These are phyloP conservation scores for Yamadazyma membranifaciens DNA, from an alignment of 1,139 yeast genomes.

Conservation along the genomic window DNA sequence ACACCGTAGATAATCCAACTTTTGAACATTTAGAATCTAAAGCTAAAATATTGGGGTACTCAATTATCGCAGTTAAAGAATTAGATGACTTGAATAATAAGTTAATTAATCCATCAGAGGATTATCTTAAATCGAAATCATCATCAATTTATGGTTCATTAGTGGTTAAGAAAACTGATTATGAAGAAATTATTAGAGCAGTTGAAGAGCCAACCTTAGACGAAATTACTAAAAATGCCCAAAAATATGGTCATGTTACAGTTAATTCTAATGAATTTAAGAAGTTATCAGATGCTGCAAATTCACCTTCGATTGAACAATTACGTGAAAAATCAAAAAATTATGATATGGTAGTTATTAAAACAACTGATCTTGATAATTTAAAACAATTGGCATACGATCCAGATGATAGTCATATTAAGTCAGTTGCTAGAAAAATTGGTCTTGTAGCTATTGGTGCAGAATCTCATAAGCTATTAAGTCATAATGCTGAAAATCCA, in stretches of 20 bases:
- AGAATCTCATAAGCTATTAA: constrained; percentile 15
- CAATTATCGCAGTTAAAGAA: constrained; percentile 20
- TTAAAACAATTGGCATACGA: constrained; percentile 17
- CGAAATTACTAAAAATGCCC: constrained; percentile 9
- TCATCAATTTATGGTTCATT: constrained; percentile 11
- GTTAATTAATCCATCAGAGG: constrained; percentile 18
- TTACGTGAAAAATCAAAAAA: constrained; percentile 23
- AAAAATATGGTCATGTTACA: constrained; percentile 15
- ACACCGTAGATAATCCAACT: constrained; percentile 20
- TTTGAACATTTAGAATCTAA: constrained; percentile 23
- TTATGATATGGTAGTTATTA: constrained; percentile 12
- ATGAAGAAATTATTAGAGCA: constrained; percentile 13
- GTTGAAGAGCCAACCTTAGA: constrained; percentile 19
- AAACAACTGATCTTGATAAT: constrained; percentile 16
- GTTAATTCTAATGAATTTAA: constrained; percentile 9
- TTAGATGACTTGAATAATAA: constrained; percentile 15
- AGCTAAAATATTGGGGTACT: constrained; percentile 13
- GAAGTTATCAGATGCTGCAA: constrained; percentile 13
- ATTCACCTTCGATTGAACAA: constrained; percentile 26
- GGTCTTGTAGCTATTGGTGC: constrained; percentile 14
- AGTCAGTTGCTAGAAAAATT: constrained; percentile 9
- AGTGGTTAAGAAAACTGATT: constrained; percentile 15
- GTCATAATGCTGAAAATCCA: constrained; percentile 15
- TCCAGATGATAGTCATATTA: constrained; percentile 20
- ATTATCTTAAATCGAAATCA: constrained; percentile 14